Evolutionary conservation across 2,329 filamentous ascomycete species (phyloP).

Genomic region (Lanzia echinophila): DNA sequence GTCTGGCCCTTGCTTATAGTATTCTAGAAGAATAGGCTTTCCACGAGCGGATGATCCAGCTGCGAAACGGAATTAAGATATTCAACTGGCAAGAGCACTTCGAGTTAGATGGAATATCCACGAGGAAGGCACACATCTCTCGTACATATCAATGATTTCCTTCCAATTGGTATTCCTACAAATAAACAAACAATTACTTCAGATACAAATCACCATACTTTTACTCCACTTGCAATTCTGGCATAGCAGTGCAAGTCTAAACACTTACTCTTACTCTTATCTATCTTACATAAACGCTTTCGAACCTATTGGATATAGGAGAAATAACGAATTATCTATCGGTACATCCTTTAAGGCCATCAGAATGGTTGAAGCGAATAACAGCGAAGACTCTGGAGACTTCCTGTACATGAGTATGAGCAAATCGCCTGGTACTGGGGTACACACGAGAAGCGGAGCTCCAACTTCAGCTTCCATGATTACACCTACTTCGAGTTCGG

Average conservation of each 20-base stretch:
- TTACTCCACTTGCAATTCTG: background rate
- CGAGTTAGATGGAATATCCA: background rate
- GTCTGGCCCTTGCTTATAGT: background rate
- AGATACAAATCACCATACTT: background rate
- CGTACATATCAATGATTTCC: background rate
- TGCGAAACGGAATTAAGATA: conserved; percentile 5
- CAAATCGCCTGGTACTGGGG: background rate
- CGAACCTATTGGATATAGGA: conserved; percentile 3
- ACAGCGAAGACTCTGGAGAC: conserved; percentile 4
- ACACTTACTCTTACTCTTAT: conserved; percentile 4
- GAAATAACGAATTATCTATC: background rate
- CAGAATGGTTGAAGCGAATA: background rate
- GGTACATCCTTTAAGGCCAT: background rate
- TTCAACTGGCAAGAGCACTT: background rate
- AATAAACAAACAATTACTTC: conserved; percentile 3
- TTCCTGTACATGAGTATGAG: conserved; percentile 4
- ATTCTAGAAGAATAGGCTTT: conserved; percentile 14
- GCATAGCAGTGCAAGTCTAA: conserved; percentile 2
- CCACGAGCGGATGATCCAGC: conserved; percentile 7
- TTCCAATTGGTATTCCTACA: background rate
- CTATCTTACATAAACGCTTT: background rate
- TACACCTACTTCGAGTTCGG: too few species aligned
- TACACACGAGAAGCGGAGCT: too few species aligned
- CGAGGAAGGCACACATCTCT: conserved; percentile 3
- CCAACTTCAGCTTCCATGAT: too few species aligned